These are phyloP conservation scores for Diaporthe caulivora DNA, from an alignment of 2,329 filamentous ascomycete species.

Conservation along the genomic window DNA sequence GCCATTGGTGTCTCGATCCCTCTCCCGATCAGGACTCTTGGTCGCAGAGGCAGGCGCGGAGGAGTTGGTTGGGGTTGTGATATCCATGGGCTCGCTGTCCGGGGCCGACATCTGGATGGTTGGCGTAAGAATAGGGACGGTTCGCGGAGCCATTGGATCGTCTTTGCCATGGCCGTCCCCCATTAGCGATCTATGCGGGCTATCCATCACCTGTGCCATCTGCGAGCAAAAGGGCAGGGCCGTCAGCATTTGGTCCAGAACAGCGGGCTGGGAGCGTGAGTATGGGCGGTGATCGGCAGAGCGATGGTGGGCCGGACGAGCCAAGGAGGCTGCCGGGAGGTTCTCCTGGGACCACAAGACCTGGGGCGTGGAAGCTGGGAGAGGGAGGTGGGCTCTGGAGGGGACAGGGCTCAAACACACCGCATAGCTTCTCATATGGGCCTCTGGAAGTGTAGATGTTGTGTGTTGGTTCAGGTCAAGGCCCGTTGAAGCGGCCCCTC, in stretches of 20 bases:
- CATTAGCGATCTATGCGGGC: slow-evolving; percentile 58
- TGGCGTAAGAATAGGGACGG: slow-evolving; percentile 69
- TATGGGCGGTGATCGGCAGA: slow-evolving; percentile 32
- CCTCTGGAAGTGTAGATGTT: neutral
- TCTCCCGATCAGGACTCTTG: slow-evolving; percentile 57
- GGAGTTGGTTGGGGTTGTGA: slow-evolving; percentile 65
- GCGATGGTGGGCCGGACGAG: slow-evolving; percentile 24
- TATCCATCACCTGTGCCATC: slow-evolving; percentile 67
- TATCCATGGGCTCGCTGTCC: slow-evolving; percentile 72
- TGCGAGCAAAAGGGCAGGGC: slow-evolving; percentile 52
- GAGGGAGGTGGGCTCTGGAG: slow-evolving; percentile 1
- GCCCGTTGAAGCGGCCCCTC: slow-evolving; percentile 27
- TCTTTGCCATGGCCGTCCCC: slow-evolving; percentile 52
- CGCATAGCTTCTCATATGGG: slow-evolving; percentile 40
- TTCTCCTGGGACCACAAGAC: neutral
- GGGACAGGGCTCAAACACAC: slow-evolving; percentile 38
- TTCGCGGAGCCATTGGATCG: slow-evolving; percentile 63
- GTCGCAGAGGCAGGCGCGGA: slow-evolving; percentile 57
- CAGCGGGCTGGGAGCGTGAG: slow-evolving; percentile 8
- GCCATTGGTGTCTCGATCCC: slow-evolving; percentile 55
- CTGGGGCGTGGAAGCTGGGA: neutral
- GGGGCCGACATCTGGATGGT: slow-evolving; percentile 71
- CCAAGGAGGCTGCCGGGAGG: neutral
- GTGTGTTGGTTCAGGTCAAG: slow-evolving; percentile 20
- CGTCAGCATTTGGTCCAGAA: slow-evolving; percentile 40